Evolutionary conservation across 768 basidiomycete species (phyloP).

Genomic region (Pisolithus tinctorius): DNA sequence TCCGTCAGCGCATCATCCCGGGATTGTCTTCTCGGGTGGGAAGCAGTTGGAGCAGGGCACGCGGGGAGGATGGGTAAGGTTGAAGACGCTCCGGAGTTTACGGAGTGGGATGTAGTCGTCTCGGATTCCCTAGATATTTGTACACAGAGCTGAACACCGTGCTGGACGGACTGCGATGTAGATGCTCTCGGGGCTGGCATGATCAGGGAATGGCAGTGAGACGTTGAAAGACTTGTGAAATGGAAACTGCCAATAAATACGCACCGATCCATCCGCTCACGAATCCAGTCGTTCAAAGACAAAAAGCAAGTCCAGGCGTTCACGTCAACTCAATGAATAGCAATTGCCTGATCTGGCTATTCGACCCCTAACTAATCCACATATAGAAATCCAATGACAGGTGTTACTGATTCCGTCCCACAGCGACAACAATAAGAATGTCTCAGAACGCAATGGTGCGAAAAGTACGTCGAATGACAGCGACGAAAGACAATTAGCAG

Average conservation of each 20-base stretch:
- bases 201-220: no score
- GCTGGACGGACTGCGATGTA: conserved; percentile 2
- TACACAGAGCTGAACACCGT: conserved; percentile 10
- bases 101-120: conserved; percentile 9
- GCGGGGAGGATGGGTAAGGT: conserved; percentile 17
- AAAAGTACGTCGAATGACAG: conserved; percentile 10
- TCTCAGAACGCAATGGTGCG: conserved; percentile 10
- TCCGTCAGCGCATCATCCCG: conserved; percentile 25
- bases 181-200: not conserved
- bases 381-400: conserved; percentile 1
- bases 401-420: not conserved
- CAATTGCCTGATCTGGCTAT: not conserved
- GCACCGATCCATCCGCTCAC: not conserved
- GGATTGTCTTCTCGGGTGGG: conserved; percentile 21
- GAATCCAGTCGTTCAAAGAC: conserved; percentile 22
- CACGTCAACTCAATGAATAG: not conserved
- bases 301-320: conserved; percentile 15
- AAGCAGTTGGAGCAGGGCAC: conserved; percentile 7
- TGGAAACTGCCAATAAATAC: conserved; percentile 18
- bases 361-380: not conserved
- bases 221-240: no score
- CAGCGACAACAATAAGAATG: conserved; percentile 21
- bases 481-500: not conserved
- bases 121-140: conserved; percentile 21
- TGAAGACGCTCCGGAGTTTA: conserved; percentile 8